phyloP scores from a whole-genome alignment of 805 yeast species.

The Starmera dryadoides region DNA sequence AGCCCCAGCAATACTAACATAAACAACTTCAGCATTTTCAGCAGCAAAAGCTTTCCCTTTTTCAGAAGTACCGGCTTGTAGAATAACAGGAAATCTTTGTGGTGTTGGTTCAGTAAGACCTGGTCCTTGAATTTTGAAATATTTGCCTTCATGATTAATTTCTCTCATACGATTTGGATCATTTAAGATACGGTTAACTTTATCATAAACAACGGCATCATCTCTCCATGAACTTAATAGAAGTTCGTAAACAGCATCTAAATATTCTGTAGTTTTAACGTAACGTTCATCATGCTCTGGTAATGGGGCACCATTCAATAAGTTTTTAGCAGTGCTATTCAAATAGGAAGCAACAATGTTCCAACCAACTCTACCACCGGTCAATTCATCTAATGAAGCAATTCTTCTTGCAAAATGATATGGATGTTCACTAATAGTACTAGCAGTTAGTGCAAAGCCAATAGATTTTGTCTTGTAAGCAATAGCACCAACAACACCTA shows the following conservation, averaged over 20 bases:
- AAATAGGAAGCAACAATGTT: slow-evolving; percentile 35
- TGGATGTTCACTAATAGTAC: slow-evolving; percentile 35
- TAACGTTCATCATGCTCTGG: slow-evolving; percentile 36
- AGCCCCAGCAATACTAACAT: slow-evolving; percentile 23
- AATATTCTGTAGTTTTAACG: slow-evolving; percentile 31
- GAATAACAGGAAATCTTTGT: slow-evolving; percentile 33
- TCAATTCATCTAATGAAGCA: slow-evolving; percentile 34
- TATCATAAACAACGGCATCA: slow-evolving; percentile 23
- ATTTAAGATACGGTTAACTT: slow-evolving; percentile 21
- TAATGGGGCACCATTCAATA: slow-evolving; percentile 26
- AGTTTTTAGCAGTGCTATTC: slow-evolving; percentile 32
- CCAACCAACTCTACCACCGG: slow-evolving; percentile 38
- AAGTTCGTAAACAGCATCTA: slow-evolving; percentile 31
- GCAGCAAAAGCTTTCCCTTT: slow-evolving; percentile 34
- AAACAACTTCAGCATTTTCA: slow-evolving; percentile 34
- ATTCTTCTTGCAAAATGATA: slow-evolving; percentile 34
- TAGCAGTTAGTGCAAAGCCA: slow-evolving; percentile 32
- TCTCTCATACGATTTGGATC: slow-evolving; percentile 30
- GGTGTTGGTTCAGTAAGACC: slow-evolving; percentile 33
- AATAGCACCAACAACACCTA: slow-evolving; percentile 24
- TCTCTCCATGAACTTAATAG: slow-evolving; percentile 35
- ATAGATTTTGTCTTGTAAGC: slow-evolving; percentile 32
- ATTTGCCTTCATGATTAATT: slow-evolving; percentile 30
- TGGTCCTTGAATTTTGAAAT: slow-evolving; percentile 32
- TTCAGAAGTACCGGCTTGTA: slow-evolving; percentile 36